Percentiles rank a stretch among this genome's conserved stretches.
Conservation (phyloP, 805 yeast genomes). For the Myxozyma geophila region DNA sequence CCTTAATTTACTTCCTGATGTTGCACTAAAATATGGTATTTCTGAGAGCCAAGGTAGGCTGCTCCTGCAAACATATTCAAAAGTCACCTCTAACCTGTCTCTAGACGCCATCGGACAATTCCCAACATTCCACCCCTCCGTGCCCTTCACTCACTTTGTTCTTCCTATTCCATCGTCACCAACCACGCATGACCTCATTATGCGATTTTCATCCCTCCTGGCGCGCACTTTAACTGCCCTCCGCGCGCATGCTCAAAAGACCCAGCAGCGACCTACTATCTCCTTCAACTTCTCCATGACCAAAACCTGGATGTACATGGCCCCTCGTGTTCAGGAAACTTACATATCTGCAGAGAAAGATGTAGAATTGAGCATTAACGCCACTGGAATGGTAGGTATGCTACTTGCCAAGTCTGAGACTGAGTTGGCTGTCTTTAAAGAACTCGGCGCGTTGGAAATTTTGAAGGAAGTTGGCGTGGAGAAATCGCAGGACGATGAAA, state of each 20-base stretch:
- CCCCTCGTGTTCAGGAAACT: slow-evolving; percentile 73
- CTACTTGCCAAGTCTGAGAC: slow-evolving; percentile 71
- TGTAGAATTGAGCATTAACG: slow-evolving; percentile 53
- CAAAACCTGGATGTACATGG: slow-evolving; percentile 77
- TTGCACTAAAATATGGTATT: slow-evolving; percentile 26
- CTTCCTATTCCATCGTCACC: slow-evolving; percentile 58
- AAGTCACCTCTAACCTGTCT: neutral
- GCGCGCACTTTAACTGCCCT: slow-evolving; percentile 71
- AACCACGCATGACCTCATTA: slow-evolving; percentile 63
- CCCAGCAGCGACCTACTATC: slow-evolving; percentile 44
- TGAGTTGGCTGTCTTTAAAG: slow-evolving; percentile 53
- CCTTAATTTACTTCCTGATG: slow-evolving; percentile 63
- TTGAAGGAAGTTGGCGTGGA: slow-evolving; percentile 70
- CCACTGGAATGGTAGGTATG: slow-evolving; percentile 81
- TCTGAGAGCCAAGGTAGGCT: slow-evolving; percentile 17
- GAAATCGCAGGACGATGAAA: slow-evolving; percentile 33
- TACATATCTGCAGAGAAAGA: slow-evolving; percentile 55
- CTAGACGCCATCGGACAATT: slow-evolving; percentile 46
- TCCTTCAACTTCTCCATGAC: slow-evolving; percentile 86
- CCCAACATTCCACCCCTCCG: slow-evolving; percentile 63
- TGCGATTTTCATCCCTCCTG: slow-evolving; percentile 72
- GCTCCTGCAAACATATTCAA: neutral
- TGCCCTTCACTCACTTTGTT: slow-evolving; percentile 82
- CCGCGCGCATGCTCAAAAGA: slow-evolving; percentile 32
- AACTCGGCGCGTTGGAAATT: slow-evolving; percentile 53